Evolutionary conservation across 148 eudicot species (phyloP), one percentile per base, ranked within the genome.

Genomic region (Suaeda aralocaspica): DNA sequence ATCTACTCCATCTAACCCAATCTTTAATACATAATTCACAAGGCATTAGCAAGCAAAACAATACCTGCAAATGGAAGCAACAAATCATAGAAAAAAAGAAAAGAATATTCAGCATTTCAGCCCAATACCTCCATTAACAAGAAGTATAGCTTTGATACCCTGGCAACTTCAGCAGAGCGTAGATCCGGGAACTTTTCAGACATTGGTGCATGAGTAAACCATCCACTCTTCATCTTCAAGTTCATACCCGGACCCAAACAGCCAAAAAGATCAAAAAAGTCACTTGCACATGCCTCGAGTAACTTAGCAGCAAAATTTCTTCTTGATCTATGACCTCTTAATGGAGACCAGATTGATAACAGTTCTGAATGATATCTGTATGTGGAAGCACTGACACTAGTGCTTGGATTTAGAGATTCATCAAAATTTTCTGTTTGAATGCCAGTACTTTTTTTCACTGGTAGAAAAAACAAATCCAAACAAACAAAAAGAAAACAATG

Each of bases 371-470:
- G 36, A 67, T 46, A 12, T 77, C 45, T 51, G 69, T 36, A 30
- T 36, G 73, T 59, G 53, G 64, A 69, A 45, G 71, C 12, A 57
- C 78, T 62, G 72, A 71, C 80, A 67, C 64, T 71, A 69, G 56
- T 63, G 64, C 79, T 67, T 60, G 76, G 60, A 67, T 57, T 62
- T 56, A 70, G 65, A 64, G 73, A 70, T 59, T 83, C 86, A 76
- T 57, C 81, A 72, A 52, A 72, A 48, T 59, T 67, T 57, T 91
- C 96, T 60, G 96, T 88, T 80, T 91, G 98, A 11, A 92, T 78
- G 69, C 94, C 98, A 48, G 84, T 66, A 33, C 78, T 68, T 77
- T 82, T 88, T 78, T 79, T 80, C 61, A 76, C 74, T 81, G 81
- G 39, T 29, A 70, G 60, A 76, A 73, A 77, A 77, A 51, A 50